A percentile compares a stretch with the other conserved stretches of the same genome.
Conservation (phyloP, 192 early-diverging fungal species). For the Coemansia sp. region DNA sequence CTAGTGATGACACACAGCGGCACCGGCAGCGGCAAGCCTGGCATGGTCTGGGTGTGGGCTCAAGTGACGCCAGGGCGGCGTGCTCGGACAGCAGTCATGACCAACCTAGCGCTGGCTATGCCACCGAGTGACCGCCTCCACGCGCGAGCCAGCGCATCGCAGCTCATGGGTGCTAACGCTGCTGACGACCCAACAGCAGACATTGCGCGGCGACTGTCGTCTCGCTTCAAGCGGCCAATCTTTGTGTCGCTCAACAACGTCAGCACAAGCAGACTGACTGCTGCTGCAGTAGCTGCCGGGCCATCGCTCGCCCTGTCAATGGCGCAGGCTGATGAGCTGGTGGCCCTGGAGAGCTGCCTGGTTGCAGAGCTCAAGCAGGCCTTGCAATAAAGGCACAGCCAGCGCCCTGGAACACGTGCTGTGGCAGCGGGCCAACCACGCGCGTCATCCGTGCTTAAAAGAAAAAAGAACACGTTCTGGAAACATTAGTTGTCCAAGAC, state of each 20-base stretch:
- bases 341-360: slow-evolving; percentile 35
- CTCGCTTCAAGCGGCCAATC: slow-evolving; percentile 38
- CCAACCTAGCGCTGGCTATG: slow-evolving; percentile 41
- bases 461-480: not conserved
- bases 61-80: slow-evolving; percentile 19
- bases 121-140: slow-evolving; percentile 11
- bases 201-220: slow-evolving; percentile 30
- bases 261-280: slow-evolving; percentile 1
- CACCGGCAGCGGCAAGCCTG: not conserved
- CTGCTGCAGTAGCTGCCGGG: not conserved
- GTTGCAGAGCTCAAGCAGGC: slow-evolving; percentile 26
- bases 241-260: slow-evolving; percentile 34
- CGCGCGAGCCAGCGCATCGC: slow-evolving; percentile 24
- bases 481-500: not conserved
- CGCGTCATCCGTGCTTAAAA: not conserved
- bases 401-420: not conserved
- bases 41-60: slow-evolving; percentile 52
- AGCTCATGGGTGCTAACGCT: slow-evolving; percentile 24
- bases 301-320: slow-evolving; percentile 16
- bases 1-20: slow-evolving; percentile 29
- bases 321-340: slow-evolving; percentile 28
- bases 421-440: not conserved
- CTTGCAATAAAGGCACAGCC: not conserved
- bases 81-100: slow-evolving; percentile 9
- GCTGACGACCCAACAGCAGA: slow-evolving; percentile 38